phyloP scores from a whole-genome alignment of 805 yeast genomes.

The Wickerhamomyces xylosicus region DNA sequence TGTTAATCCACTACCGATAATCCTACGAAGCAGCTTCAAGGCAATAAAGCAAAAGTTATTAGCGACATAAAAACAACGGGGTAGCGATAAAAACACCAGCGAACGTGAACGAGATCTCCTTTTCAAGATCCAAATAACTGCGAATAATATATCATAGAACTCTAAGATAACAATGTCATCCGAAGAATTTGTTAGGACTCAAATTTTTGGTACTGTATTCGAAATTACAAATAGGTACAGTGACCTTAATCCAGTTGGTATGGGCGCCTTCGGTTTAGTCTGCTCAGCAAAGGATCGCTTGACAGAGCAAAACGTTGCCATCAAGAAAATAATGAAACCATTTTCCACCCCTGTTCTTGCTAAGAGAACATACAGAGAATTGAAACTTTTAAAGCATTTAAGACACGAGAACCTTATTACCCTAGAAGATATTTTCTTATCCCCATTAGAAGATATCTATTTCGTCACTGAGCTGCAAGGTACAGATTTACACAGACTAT shows the following conservation, averaged over 20 bases:
- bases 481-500: constrained; percentile 84
- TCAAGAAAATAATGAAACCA: constrained; percentile 96
- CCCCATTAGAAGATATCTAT: constrained; percentile 91
- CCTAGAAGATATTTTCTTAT: constrained; percentile 84
- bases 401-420: constrained; percentile 93
- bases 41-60: too few relatives aligned
- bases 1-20: too few relatives aligned
- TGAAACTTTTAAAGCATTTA: constrained; percentile 84
- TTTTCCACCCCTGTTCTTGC: constrained; percentile 91
- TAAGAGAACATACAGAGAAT: constrained; percentile 92
- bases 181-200: constrained; percentile 42
- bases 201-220: constrained; percentile 90
- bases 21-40: too few relatives aligned
- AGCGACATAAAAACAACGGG: too few relatives aligned
- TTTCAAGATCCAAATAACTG: too few relatives aligned
- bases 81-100: too few relatives aligned
- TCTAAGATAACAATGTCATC: constrained; percentile 15
- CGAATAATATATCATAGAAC: too few relatives aligned
- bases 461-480: constrained; percentile 97
- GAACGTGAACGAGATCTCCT: too few relatives aligned
- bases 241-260: constrained; percentile 94
- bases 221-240: constrained; percentile 86
- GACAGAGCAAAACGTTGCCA: constrained; percentile 90
- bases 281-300: constrained; percentile 92
- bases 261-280: constrained; percentile 99